A percentile compares a stretch with the other conserved stretches of the same genome.
phyloP scores from a whole-genome alignment of 495 filamentous ascomycete genomes.

The Aspergillus diversus region DNA sequence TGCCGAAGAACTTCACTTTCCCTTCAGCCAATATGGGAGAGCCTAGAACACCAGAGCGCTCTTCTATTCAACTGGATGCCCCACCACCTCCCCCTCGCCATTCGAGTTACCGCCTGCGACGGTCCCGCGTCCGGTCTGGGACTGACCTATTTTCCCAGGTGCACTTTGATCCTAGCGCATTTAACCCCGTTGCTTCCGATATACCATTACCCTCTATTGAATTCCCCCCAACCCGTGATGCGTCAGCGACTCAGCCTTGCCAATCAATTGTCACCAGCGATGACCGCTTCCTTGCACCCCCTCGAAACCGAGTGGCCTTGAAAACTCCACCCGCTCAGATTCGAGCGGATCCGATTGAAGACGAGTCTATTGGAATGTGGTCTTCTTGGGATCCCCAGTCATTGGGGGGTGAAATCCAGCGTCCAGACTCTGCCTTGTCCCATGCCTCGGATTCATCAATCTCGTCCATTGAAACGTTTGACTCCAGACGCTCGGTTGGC shows the following conservation, averaged over 20 bases:
- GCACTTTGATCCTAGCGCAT: constrained; percentile 36
- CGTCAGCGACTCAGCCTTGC: constrained; percentile 27
- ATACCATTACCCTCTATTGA: constrained; percentile 65
- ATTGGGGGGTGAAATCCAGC: constrained; percentile 45
- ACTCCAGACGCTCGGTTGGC: constrained; percentile 65
- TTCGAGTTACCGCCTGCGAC: constrained; percentile 52
- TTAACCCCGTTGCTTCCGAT: constrained; percentile 40
- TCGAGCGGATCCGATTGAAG: constrained; percentile 40
- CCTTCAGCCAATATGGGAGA: constrained; percentile 54
- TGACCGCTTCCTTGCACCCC: constrained; percentile 53
- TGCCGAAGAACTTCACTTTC: constrained; percentile 68
- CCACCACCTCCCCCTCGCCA: constrained; percentile 56
- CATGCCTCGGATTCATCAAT: constrained; percentile 70
- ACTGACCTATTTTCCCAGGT: constrained; percentile 47
- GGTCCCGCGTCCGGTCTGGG: constrained; percentile 49
- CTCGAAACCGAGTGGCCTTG: constrained; percentile 56
- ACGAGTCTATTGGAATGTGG: constrained; percentile 34
- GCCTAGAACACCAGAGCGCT: constrained; percentile 63
- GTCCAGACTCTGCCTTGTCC: constrained; percentile 63
- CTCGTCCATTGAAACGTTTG: constrained; percentile 66
- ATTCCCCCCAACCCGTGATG: constrained; percentile 39
- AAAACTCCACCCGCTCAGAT: constrained; percentile 67
- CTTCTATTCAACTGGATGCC: constrained; percentile 43
- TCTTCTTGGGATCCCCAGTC: constrained; percentile 38
- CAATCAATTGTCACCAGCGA: constrained; percentile 33